Base-by-base conservation (phyloP, 2,329 filamentous ascomycete genomes). In the Penicillium sp. region DNA sequence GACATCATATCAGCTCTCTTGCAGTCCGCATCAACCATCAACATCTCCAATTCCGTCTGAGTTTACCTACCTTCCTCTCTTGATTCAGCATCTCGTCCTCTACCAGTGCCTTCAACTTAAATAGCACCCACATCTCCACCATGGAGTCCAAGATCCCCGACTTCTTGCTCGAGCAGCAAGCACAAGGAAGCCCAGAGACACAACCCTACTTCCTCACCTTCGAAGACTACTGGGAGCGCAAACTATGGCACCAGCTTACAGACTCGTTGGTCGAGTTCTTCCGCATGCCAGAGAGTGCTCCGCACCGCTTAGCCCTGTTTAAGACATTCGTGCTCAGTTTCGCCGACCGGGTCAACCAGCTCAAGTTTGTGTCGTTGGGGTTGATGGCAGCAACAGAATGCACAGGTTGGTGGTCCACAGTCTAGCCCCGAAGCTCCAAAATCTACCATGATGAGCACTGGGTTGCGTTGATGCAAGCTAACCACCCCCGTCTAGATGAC, bases 191-290 rank as follows among this genome's bases (percentile, higher is more conserved):
- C 52, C 90, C 92, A 67, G 90, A 96, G 75, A 85, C 96, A 53
- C 93, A 97, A 79, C 85, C 89, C 70, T 86, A 90, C 71, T 90
- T 97, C 76, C 84, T 99, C 69, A 86, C 89, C 70, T 96, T 99
- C 66, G 94, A 99, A 81, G 92, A 96, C 75, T 90, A 87, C 73
- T 99, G 94, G 94, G 94, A 99, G 82, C 88, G 93, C 71, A 97
- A 97, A 81, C 85, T 99, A 79, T 99, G 94, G 94, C 94, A 99
- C 81, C 93, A 99, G 80, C 89, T 99, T 67, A 99, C 94, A 37
- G 89, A 96, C 72, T 83, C 88, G 53, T 85, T 99, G 56, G 82
- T 96, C 68, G 84, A 90, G 66, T 97, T 93, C 84, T 99, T 97
- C 81, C 87, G 88, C 71, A 80, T 90, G 68, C 84, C 89, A 45